Percentiles rank a stretch among this genome's conserved stretches.
phyloP scores from a whole-genome alignment of 2,329 filamentous ascomycete genomes.

The Plenodomus biglobosus region DNA sequence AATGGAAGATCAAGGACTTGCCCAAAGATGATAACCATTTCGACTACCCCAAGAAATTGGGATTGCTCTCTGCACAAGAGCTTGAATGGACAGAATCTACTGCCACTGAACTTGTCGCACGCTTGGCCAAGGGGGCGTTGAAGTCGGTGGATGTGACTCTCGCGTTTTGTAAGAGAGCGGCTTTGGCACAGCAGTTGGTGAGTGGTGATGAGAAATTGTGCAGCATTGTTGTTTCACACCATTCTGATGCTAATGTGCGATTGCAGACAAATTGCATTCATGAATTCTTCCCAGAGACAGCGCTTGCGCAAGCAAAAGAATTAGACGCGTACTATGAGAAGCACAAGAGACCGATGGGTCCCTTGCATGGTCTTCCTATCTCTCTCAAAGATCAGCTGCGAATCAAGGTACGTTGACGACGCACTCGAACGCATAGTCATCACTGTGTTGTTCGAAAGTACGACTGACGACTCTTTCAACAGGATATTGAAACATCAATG shows the following conservation, averaged over 20 bases:
- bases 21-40: slow-evolving; percentile 14
- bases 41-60: slow-evolving; percentile 17
- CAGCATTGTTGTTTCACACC: too few species aligned
- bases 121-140: slow-evolving; percentile 15
- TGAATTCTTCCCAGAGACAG: slow-evolving; percentile 48
- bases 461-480: neutral
- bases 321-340: slow-evolving; percentile 40
- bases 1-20: slow-evolving; percentile 19
- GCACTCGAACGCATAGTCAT: neutral
- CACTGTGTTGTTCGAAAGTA: neutral
- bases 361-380: slow-evolving; percentile 48
- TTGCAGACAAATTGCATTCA: slow-evolving; percentile 31
- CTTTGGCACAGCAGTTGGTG: slow-evolving; percentile 59
- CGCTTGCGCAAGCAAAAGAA: slow-evolving; percentile 41
- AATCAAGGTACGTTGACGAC: slow-evolving; percentile 27
- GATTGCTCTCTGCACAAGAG: slow-evolving; percentile 26
- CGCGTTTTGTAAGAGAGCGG: slow-evolving; percentile 55
- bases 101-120: slow-evolving; percentile 22
- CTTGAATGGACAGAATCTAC: slow-evolving; percentile 27
- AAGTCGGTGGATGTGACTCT: slow-evolving; percentile 46
- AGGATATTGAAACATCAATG: slow-evolving; percentile 48
- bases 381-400: slow-evolving; percentile 50
- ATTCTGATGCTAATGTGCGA: neutral
- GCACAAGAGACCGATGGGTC: slow-evolving; percentile 37
- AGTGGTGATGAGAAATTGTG: too few species aligned